Evolutionary conservation across 2,329 filamentous ascomycete genomes (phyloP).

Genomic region (Beauveria varroae): DNA sequence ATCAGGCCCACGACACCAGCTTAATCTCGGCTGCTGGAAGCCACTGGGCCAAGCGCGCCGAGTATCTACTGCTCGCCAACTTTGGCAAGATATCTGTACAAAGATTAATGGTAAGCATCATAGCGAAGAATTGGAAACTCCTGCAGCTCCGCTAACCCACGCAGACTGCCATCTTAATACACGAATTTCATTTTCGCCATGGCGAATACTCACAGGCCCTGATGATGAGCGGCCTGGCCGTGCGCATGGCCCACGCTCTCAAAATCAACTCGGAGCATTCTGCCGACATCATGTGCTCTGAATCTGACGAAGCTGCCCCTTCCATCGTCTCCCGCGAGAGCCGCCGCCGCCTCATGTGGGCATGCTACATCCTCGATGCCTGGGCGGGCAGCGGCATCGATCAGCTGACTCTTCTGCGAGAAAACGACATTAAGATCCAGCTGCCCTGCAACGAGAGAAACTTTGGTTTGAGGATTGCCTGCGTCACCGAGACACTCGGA

Average conservation of each 20-base stretch:
- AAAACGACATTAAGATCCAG: conserved; percentile 34
- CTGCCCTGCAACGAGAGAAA: conserved; percentile 33
- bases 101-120: conserved; percentile 27
- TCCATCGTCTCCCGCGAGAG: conserved; percentile 31
- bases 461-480: conserved; percentile 33
- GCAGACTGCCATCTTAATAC: conserved; percentile 30
- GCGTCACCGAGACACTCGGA: conserved; percentile 32
- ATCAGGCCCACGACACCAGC: conserved; percentile 21
- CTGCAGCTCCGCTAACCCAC: background rate
- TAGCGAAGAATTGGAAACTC: no score
- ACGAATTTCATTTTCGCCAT: conserved; percentile 32
- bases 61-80: conserved; percentile 27
- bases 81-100: conserved; percentile 33
- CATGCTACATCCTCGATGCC: conserved; percentile 33
- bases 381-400: conserved; percentile 33
- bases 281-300: conserved; percentile 30
- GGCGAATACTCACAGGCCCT: conserved; percentile 33
- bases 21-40: conserved; percentile 28
- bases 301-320: conserved; percentile 22
- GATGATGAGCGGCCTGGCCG: conserved; percentile 33
- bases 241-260: conserved; percentile 34
- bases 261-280: conserved; percentile 32
- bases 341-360: conserved; percentile 34
- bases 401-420: conserved; percentile 30
- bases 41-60: conserved; percentile 30